Evolutionary conservation across 805 yeast species (phyloP), one percentile per base, ranked within the genome.

Genomic region (Candida sonorensis): DNA sequence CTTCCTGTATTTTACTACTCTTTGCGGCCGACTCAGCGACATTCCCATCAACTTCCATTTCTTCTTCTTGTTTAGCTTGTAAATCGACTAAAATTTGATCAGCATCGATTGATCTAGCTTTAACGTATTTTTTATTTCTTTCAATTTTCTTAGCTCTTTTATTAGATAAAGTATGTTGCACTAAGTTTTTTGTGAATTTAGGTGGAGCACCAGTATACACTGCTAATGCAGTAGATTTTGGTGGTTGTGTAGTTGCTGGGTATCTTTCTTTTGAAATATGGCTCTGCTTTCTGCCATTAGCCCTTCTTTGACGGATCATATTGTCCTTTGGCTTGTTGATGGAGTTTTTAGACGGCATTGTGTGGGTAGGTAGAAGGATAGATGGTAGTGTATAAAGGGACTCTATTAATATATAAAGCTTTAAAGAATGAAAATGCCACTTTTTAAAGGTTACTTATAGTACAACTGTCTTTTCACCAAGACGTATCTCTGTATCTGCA

Each of bases 331-430:
- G 94, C 58, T 78, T 83, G 59, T 86, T 87, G 44, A 85, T 67
- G 27, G 86, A 74, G 66, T 83, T 85, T 60, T 72, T 81, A 12
- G 87, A 78, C 21, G 94, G 92, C 94, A 84, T 84, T 13, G 4
- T 30, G 30, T 8, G n/a, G 11, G 4, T 9, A 15, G n/a, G n/a
- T n/a, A n/a, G n/a, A n/a, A n/a, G n/a, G n/a, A n/a, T n/a, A n/a
- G n/a, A n/a, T n/a, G n/a, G n/a, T n/a, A n/a, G n/a, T n/a, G n/a
- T n/a, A n/a, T n/a, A n/a, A n/a, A n/a, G n/a, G n/a, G n/a, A n/a
- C n/a, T n/a, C n/a, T n/a, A n/a, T n/a, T n/a, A n/a, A n/a, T n/a
- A n/a, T n/a, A n/a, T n/a, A n/a, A n/a, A n/a, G n/a, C n/a, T n/a
- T n/a, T n/a, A n/a, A n/a, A n/a, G n/a, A n/a, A n/a, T n/a, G n/a